These are phyloP conservation scores for Ramaria rubella DNA, from an alignment of 768 basidiomycete species.

Conservation along the genomic window DNA sequence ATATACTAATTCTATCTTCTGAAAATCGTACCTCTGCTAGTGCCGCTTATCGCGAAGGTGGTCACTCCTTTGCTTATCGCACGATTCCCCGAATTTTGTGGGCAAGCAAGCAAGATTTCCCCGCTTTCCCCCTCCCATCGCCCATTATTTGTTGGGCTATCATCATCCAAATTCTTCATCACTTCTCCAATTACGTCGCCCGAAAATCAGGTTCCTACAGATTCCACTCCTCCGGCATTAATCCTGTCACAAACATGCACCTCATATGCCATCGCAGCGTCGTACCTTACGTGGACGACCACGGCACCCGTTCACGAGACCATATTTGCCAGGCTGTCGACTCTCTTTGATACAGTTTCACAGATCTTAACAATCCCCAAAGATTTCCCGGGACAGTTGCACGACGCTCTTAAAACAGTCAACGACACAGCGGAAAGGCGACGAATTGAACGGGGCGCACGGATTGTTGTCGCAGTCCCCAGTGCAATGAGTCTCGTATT, in stretches of 20 bases:
- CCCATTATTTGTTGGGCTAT: slow-evolving; percentile 56
- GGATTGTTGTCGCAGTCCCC: slow-evolving; percentile 83
- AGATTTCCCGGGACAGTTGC: slow-evolving; percentile 17
- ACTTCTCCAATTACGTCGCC: slow-evolving; percentile 16
- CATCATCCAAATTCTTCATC: slow-evolving; percentile 55
- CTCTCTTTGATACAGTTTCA: slow-evolving; percentile 19
- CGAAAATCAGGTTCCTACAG: not conserved
- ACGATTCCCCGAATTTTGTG: slow-evolving; percentile 56
- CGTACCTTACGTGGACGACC: slow-evolving; percentile 8
- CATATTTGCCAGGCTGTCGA: slow-evolving; percentile 56
- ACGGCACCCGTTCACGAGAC: slow-evolving; percentile 75
- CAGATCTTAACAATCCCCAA: not conserved
- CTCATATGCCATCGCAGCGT: slow-evolving; percentile 6
- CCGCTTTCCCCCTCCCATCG: not conserved
- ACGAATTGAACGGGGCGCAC: slow-evolving; percentile 81
- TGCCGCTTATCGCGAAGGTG: not conserved
- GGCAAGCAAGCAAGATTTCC: slow-evolving; percentile 24
- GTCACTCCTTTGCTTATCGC: slow-evolving; percentile 16
- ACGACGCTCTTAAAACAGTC: not conserved
- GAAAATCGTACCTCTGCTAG: not conserved
- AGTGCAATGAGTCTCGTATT: slow-evolving; percentile 84
- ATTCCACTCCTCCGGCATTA: not conserved
- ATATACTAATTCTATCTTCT: not conserved
- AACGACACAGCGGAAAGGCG: slow-evolving; percentile 56
- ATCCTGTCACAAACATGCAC: slow-evolving; percentile 52